Percentiles rank a stretch among this genome's conserved stretches.
These are phyloP conservation scores for Mycena epipterygia DNA, from an alignment of 768 basidiomycete genomes.

Conservation along the genomic window DNA sequence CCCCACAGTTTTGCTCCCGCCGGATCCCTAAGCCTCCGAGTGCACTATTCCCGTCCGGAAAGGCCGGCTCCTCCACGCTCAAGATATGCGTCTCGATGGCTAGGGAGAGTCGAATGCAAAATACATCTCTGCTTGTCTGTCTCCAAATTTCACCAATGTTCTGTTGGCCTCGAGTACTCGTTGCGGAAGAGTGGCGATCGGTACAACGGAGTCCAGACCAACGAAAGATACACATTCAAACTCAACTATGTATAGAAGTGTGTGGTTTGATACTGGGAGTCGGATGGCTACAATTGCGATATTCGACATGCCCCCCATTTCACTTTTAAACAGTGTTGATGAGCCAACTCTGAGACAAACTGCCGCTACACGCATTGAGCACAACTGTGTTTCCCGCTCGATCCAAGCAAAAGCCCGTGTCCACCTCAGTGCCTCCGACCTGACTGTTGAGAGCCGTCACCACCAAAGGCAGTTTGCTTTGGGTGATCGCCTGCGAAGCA, in stretches of 20 bases:
- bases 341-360: conserved; percentile 11
- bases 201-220: conserved; percentile 6
- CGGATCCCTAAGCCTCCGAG: not conserved
- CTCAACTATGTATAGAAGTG: conserved; percentile 10
- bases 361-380: conserved; percentile 8
- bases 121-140: conserved; percentile 8
- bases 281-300: conserved; percentile 9
- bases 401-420: conserved; percentile 11
- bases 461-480: conserved; percentile 4
- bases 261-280: conserved; percentile 4
- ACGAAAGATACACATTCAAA: conserved; percentile 4
- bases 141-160: conserved; percentile 11
- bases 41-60: conserved; percentile 3
- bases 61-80: conserved; percentile 8
- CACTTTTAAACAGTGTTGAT: conserved; percentile 2
- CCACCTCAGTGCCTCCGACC: not conserved
- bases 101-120: conserved; percentile 6
- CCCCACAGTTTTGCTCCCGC: too few relatives aligned
- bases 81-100: conserved; percentile 7
- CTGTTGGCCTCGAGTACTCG: conserved; percentile 10
- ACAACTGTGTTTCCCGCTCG: conserved; percentile 11
- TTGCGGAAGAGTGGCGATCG: conserved; percentile 8
- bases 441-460: conserved; percentile 8
- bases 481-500: conserved; percentile 8
- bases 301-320: conserved; percentile 11